phyloP scores from a whole-genome alignment of 1,284 basidiomycete genomes.

The Cryptococcus sp. region DNA sequence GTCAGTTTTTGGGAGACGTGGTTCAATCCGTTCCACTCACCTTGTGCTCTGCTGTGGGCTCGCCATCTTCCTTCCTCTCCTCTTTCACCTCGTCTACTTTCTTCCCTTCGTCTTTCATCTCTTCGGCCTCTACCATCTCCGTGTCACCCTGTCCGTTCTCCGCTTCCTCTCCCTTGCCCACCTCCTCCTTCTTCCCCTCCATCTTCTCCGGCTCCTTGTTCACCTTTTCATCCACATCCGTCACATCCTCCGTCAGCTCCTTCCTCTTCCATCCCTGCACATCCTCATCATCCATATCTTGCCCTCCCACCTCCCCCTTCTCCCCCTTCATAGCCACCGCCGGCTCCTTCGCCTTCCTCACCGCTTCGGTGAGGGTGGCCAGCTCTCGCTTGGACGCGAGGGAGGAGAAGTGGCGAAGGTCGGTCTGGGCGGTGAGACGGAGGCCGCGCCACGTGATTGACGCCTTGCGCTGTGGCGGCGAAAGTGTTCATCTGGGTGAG shows the following conservation, averaged over 20 bases:
- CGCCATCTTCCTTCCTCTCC: conserved; percentile 5
- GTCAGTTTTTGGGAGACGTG: no score
- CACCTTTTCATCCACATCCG: neutral
- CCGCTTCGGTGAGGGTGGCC: conserved; percentile 23
- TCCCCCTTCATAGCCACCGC: neutral
- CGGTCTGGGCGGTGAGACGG: conserved; percentile 30
- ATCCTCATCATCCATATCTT: conserved; percentile 8
- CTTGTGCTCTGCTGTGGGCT: neutral
- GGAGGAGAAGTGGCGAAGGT: conserved; percentile 28
- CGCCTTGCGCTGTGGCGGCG: conserved; percentile 26
- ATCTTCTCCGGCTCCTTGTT: neutral
- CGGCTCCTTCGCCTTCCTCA: conserved; percentile 16
- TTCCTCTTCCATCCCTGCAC: conserved; percentile 7
- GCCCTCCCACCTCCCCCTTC: neutral
- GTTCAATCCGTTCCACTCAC: neutral
- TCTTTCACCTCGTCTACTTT: neutral
- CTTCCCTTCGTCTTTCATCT: neutral
- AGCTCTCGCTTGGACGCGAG: conserved; percentile 27
- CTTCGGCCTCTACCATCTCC: neutral
- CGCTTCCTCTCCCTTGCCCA: conserved; percentile 1
- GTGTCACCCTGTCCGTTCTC: no score
- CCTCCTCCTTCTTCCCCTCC: neutral
- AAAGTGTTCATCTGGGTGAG: neutral
- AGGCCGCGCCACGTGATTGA: conserved; percentile 38
- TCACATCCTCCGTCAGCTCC: neutral